phyloP scores from a whole-genome alignment of 768 basidiomycete genomes.

The Boletus subcaerulescens region DNA sequence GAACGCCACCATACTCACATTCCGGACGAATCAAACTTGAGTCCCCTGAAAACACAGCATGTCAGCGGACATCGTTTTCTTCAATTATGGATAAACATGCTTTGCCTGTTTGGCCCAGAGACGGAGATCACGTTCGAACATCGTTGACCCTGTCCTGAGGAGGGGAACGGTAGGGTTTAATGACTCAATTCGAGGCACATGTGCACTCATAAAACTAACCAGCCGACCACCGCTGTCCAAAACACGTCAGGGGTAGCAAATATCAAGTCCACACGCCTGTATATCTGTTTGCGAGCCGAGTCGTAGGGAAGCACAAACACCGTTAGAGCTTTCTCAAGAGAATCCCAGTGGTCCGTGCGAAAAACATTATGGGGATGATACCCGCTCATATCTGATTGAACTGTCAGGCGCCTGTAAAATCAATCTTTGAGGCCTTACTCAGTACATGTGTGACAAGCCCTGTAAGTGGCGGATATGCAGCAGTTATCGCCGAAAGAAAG shows the following conservation, averaged over 20 bases:
- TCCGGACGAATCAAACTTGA: conserved; percentile 83
- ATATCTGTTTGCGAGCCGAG: conserved; percentile 35
- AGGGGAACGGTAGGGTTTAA: not conserved
- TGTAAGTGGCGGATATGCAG: conserved; percentile 20
- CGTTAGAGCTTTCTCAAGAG: conserved; percentile 81
- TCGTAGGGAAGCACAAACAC: conserved; percentile 64
- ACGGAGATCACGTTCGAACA: conserved; percentile 86
- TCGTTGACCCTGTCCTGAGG: conserved; percentile 78
- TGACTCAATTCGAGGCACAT: not conserved
- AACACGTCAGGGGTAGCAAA: conserved; percentile 74
- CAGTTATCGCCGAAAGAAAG: not conserved
- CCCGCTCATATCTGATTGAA: conserved; percentile 50
- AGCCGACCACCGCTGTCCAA: conserved; percentile 88
- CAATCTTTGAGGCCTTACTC: conserved; percentile 46
- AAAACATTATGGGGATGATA: conserved; percentile 56
- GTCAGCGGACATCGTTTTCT: not conserved
- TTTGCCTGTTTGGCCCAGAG: conserved; percentile 63
- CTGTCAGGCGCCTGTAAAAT: conserved; percentile 9
- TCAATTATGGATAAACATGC: conserved; percentile 32
- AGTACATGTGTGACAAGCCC: conserved; percentile 82
- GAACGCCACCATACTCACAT: conserved; percentile 45
- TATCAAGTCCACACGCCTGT: conserved; percentile 82
- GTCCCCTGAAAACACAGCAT: conserved; percentile 44
- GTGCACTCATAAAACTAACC: conserved; percentile 43
- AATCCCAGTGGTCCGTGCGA: conserved; percentile 65